Evolutionary conservation across 176 grass and related monocot species (phyloP), one percentile per base, ranked within the genome.

Genomic region (Bothriochloa decipiens): DNA sequence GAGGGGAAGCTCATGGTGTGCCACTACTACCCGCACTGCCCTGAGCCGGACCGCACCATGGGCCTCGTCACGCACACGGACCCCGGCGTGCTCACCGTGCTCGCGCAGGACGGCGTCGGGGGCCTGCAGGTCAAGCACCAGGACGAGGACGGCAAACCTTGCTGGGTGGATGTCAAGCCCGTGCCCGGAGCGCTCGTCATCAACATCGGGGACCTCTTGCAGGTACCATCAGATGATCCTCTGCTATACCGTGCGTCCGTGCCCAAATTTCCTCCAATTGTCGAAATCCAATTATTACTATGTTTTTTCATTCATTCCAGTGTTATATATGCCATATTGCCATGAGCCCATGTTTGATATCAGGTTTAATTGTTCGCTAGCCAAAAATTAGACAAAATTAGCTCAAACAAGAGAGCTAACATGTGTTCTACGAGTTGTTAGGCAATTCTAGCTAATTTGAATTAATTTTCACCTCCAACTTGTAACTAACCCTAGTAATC

Each of bases 11-110:
- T 84, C 53, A 94, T 94, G 90, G 92, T 74, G n/a, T 92, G 95
- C 88, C 95, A 97, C 68, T 97, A 97, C 88, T 97, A 97, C 82
- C 95, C 95, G 23, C 84, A 84, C 13, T 97, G 92, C 87, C 95
- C 95, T 0, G 92, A 97, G 87, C 95, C 95, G 3, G 90, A 97
- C 17, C 78, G 82, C 45, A 93, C 95, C 83, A 87, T 92, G 90
- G 95, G 95, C 6, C 1, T 82, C 15, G 90, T 89, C 42, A 68
- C 90, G 39, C 95, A 97, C 90, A 94, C 92, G 4, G 95, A 97
- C 68, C 95, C 95, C 1, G 88, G 90, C 49, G 90, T 87, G 53
- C 78, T 97, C 28, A 92, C 90, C 6, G 86, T 94, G 28, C 82
- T 97, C 39, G 75, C 86, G 62, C 95, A 97, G 87, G 92, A 94